Evolutionary conservation across 805 yeast genomes (phyloP).

Genomic region (Candida awuae): DNA sequence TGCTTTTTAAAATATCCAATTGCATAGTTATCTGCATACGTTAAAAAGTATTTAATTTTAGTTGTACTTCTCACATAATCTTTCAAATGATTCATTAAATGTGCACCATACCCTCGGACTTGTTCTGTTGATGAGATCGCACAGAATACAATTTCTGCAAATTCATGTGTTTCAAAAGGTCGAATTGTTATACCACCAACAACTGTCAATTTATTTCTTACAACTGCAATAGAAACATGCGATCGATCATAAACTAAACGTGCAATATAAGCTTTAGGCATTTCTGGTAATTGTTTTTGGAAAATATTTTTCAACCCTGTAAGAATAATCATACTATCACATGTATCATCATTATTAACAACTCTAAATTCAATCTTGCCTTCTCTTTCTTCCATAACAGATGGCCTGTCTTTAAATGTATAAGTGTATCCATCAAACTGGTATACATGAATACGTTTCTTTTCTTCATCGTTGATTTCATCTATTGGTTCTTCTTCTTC

Average conservation of each 20-base stretch:
- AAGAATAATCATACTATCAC: constrained; percentile 80
- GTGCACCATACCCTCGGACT: constrained; percentile 98
- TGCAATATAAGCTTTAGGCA: constrained; percentile 97
- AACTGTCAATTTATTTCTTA: constrained; percentile 85
- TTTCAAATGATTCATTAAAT: constrained; percentile 93
- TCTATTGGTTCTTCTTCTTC: constrained; percentile 15
- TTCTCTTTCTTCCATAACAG: constrained; percentile 88
- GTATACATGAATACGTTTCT: constrained; percentile 39
- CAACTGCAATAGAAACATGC: constrained; percentile 93
- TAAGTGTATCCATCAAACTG: constrained; percentile 72
- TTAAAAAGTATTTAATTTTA: constrained; percentile 75
- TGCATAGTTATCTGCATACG: constrained; percentile 98
- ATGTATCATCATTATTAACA: constrained; percentile 87
- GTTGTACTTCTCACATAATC: constrained; percentile 90
- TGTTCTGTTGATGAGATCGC: constrained; percentile 97
- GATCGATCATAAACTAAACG: constrained; percentile 89
- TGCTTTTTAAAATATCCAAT: constrained; percentile 97
- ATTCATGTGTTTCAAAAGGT: constrained; percentile 82
- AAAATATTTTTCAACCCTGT: constrained; percentile 95
- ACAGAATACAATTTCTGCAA: constrained; percentile 98
- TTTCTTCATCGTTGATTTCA: constrained; percentile 33
- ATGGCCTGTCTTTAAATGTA: constrained; percentile 84
- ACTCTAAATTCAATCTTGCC: constrained; percentile 93
- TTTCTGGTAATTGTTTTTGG: constrained; percentile 95
- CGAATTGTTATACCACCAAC: constrained; percentile 97